Evolutionary conservation across 2,329 filamentous ascomycete genomes (phyloP).

Genomic region (Hysterium pulicare): DNA sequence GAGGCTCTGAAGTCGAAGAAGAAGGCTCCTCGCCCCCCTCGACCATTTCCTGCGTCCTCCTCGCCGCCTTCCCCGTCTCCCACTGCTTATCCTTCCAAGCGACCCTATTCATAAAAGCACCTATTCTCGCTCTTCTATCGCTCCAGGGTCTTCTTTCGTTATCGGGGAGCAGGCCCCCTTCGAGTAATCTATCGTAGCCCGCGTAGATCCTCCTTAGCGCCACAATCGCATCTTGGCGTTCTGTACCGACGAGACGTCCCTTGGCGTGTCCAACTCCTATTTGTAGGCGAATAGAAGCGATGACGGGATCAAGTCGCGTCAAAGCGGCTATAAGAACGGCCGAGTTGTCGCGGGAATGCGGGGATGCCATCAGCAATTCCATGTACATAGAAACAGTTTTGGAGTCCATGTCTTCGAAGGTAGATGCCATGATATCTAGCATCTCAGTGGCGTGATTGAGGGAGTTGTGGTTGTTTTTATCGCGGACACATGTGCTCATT

Average conservation of each 20-base stretch:
- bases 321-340: slow-evolving; percentile 28
- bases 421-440: slow-evolving; percentile 46
- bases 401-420: slow-evolving; percentile 27
- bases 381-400: slow-evolving; percentile 30
- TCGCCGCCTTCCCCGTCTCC: slow-evolving; percentile 1
- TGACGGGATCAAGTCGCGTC: slow-evolving; percentile 20
- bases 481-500: slow-evolving; percentile 69
- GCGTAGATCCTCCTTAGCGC: slow-evolving; percentile 26
- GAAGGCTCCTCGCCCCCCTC: no score
- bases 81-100: slow-evolving; percentile 4
- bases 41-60: background rate
- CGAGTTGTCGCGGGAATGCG: slow-evolving; percentile 21
- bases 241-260: slow-evolving; percentile 12
- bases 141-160: slow-evolving; percentile 27
- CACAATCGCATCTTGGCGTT: slow-evolving; percentile 23
- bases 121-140: slow-evolving; percentile 21
- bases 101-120: slow-evolving; percentile 23
- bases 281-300: slow-evolving; percentile 27
- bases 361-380: slow-evolving; percentile 24
- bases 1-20: no score
- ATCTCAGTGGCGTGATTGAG: slow-evolving; percentile 64
- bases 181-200: slow-evolving; percentile 29
- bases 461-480: slow-evolving; percentile 70
- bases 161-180: slow-evolving; percentile 27
- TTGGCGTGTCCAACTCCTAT: slow-evolving; percentile 22